A percentile compares a stretch with the other conserved stretches of the same genome.
Evolutionary conservation across 2,329 filamentous ascomycete species (phyloP).

Genomic region (Aspergillus quadrilineatus): DNA sequence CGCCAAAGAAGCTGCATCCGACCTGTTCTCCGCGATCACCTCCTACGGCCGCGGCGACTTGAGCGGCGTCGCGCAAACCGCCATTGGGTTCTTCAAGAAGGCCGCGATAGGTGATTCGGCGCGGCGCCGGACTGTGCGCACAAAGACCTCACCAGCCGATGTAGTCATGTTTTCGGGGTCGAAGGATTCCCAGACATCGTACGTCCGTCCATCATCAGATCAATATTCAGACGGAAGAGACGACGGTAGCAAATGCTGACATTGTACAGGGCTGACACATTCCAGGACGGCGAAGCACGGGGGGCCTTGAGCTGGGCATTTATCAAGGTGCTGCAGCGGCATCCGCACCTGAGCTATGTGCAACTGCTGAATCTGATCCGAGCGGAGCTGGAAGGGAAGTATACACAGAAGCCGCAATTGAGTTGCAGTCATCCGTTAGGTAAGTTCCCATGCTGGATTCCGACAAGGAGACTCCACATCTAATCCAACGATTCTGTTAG

Average conservation of each 20-base stretch:
- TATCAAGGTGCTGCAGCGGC: conserved; percentile 81
- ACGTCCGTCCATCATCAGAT: conserved; percentile 11
- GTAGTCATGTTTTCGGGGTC: conserved; percentile 97
- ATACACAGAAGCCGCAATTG: conserved; percentile 92
- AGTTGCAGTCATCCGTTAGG: conserved; percentile 95
- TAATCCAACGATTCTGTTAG: conserved; percentile 36
- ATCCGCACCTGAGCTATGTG: conserved; percentile 91
- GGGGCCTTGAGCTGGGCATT: conserved; percentile 98
- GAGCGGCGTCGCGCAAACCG: conserved; percentile 71
- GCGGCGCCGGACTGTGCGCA: conserved; percentile 75
- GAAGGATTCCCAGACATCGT: conserved; percentile 83
- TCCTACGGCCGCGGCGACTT: conserved; percentile 82
- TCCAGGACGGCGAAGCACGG: conserved; percentile 82
- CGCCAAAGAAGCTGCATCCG: conserved; percentile 65
- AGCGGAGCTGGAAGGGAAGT: conserved; percentile 81
- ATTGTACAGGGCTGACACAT: conserved; percentile 73
- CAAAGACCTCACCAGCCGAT: conserved; percentile 91
- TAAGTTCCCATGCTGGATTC: conserved; percentile 50
- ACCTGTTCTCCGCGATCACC: conserved; percentile 63
- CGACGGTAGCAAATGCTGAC: background rate
- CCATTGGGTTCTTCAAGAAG: conserved; percentile 86
- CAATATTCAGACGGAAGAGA: background rate
- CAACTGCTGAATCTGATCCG: conserved; percentile 92
- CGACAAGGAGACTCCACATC: background rate
- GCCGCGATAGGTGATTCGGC: conserved; percentile 75